Percentiles rank a stretch among this genome's conserved stretches.
These are phyloP conservation scores for Pythium periplocum DNA, from an alignment of 352 stramenopile genomes.

Conservation along the genomic window DNA sequence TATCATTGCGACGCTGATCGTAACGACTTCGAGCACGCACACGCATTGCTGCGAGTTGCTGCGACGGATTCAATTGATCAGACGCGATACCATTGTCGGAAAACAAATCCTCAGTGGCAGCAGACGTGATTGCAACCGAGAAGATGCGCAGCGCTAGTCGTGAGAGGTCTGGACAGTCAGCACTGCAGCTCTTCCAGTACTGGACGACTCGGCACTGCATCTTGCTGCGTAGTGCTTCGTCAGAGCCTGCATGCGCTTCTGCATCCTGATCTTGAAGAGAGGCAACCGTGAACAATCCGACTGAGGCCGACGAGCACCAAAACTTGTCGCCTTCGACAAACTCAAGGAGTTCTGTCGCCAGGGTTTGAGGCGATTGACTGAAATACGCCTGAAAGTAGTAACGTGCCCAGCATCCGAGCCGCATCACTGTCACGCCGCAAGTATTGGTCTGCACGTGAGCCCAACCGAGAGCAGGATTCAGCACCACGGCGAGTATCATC, in stretches of 20 bases:
- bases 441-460: conserved; percentile 9
- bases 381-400: conserved; percentile 24
- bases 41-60: conserved; percentile 4
- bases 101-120: conserved; percentile 14
- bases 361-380: conserved; percentile 6
- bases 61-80: neutral
- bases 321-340: conserved; percentile 23
- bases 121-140: conserved; percentile 13
- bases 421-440: conserved; percentile 17
- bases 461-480: conserved; percentile 21
- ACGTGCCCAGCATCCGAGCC: conserved; percentile 17
- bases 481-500: conserved; percentile 11
- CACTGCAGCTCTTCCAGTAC: conserved; percentile 24
- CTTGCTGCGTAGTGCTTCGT: conserved; percentile 8
- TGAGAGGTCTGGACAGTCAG: conserved; percentile 17
- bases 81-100: neutral
- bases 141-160: conserved; percentile 20
- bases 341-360: conserved; percentile 18
- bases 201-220: conserved; percentile 17
- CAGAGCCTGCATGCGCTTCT: conserved; percentile 1
- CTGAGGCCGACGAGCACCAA: conserved; percentile 17
- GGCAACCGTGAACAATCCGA: conserved; percentile 14
- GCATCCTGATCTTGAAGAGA: neutral
- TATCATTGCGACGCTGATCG: conserved; percentile 9
- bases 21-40: conserved; percentile 15